phyloP scores from a whole-genome alignment of 805 yeast species.

The Cyberlindnera veronae region DNA sequence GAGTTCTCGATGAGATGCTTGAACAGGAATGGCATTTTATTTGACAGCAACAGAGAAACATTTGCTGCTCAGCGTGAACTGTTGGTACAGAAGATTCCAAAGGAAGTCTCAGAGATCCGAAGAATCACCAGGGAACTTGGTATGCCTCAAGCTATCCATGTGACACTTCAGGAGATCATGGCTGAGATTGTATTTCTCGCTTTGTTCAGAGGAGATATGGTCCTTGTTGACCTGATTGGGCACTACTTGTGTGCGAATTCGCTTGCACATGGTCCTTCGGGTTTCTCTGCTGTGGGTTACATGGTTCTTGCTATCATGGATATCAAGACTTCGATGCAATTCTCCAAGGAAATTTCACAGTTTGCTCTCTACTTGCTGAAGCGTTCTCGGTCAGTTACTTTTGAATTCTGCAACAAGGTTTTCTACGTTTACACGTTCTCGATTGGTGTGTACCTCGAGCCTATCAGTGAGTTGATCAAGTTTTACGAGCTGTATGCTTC shows the following conservation, averaged over 20 bases:
- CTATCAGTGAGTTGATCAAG: constrained; percentile 34
- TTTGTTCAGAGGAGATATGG: constrained; percentile 26
- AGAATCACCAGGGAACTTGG: constrained; percentile 29
- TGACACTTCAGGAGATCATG: constrained; percentile 39
- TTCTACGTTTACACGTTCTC: constrained; percentile 41
- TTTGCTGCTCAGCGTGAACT: constrained; percentile 23
- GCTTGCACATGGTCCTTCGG: constrained; percentile 38
- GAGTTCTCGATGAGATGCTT: constrained; percentile 34
- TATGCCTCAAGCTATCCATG: constrained; percentile 28
- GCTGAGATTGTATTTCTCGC: constrained; percentile 37
- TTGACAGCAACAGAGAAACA: constrained; percentile 29
- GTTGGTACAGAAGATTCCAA: constrained; percentile 33
- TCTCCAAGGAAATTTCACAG: constrained; percentile 40
- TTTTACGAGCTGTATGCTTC: constrained; percentile 23
- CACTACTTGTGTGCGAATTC: constrained; percentile 34
- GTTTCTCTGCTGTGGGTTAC: constrained; percentile 38
- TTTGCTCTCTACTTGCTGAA: constrained; percentile 38
- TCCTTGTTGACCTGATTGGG: constrained; percentile 32
- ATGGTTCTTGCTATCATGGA: constrained; percentile 37
- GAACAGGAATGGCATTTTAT: constrained; percentile 33
- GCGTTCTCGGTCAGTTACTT: constrained; percentile 30
- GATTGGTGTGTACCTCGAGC: constrained; percentile 41
- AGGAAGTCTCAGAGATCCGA: constrained; percentile 8
- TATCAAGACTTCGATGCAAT: constrained; percentile 31
- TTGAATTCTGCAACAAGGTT: constrained; percentile 35